Evolutionary conservation across 208 protist genomes (phyloP).

Genomic region (Tritrichomonas foetus): DNA sequence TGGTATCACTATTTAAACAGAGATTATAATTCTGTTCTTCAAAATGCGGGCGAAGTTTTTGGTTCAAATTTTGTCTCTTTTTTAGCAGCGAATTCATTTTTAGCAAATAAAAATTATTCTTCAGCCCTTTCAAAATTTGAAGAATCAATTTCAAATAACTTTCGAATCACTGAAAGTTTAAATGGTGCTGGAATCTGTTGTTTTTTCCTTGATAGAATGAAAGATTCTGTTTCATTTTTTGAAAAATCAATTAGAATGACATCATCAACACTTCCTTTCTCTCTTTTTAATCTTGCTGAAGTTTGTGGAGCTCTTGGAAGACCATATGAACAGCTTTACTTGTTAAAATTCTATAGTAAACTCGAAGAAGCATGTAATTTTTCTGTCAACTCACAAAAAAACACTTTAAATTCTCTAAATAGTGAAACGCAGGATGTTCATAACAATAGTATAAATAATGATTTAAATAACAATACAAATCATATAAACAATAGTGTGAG

Average conservation of each 20-base stretch:
- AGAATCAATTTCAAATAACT: not conserved
- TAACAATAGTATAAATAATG: no score
- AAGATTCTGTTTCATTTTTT: not conserved
- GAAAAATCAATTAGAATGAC: not conserved
- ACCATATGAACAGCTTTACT: not conserved
- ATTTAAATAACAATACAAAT: no score
- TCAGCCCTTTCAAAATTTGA: not conserved
- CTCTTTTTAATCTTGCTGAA: slow-evolving; percentile 3
- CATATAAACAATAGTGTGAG: no score
- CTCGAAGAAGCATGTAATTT: no score
- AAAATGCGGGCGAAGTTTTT: not conserved
- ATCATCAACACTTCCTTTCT: no score
- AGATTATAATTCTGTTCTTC: not conserved
- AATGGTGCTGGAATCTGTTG: not conserved
- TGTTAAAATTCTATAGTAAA: not conserved
- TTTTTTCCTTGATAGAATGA: not conserved
- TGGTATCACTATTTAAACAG: not conserved
- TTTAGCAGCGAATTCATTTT: not conserved
- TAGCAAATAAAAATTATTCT: not conserved
- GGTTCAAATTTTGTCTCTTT: not conserved
- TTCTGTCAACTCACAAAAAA: no score
- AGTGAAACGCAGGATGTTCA: no score
- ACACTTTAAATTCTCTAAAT: no score
- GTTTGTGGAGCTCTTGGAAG: not conserved
- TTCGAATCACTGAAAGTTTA: not conserved